Evolutionary conservation across 371 early-diverging fungal species (phyloP).

Genomic region (Chytridiales sp.): DNA sequence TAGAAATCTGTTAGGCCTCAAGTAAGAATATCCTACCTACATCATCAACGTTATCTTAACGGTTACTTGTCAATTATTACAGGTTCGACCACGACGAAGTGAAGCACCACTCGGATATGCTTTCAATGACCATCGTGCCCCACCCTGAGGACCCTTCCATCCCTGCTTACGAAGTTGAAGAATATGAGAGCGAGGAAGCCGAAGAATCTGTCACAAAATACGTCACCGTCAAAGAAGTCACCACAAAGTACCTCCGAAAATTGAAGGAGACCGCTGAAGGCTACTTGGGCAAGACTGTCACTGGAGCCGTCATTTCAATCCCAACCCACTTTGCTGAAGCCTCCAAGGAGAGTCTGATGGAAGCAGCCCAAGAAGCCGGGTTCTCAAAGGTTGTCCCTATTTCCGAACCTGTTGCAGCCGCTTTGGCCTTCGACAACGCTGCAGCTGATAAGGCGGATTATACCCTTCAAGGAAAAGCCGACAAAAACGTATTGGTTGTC

Average conservation of each 20-base stretch:
- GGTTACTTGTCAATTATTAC: not conserved
- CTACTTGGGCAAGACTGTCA: constrained; percentile 77
- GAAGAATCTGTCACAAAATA: constrained; percentile 49
- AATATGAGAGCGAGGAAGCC: constrained; percentile 51
- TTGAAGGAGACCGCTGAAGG: constrained; percentile 88
- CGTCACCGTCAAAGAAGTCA: constrained; percentile 70
- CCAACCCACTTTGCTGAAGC: constrained; percentile 89
- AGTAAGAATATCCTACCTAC: constrained; percentile 26
- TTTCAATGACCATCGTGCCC: constrained; percentile 35
- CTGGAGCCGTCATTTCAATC: constrained; percentile 89
- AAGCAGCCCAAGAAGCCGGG: constrained; percentile 87
- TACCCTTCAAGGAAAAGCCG: constrained; percentile 47
- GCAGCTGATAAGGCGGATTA: constrained; percentile 50
- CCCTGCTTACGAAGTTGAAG: constrained; percentile 76
- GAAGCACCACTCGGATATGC: constrained; percentile 22
- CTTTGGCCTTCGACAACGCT: constrained; percentile 86
- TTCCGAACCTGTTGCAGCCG: constrained; percentile 96
- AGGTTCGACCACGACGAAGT: constrained; percentile 43
- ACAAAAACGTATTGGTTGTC: constrained; percentile 85
- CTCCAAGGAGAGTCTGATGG: constrained; percentile 79
- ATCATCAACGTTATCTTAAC: constrained; percentile 6
- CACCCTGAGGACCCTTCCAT: constrained; percentile 58
- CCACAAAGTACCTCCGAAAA: constrained; percentile 77
- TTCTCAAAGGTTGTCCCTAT: constrained; percentile 85
- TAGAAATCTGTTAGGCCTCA: constrained; percentile 78